Conservation (phyloP, 1,284 basidiomycete genomes). For the Apiotrichum gracile region DNA sequence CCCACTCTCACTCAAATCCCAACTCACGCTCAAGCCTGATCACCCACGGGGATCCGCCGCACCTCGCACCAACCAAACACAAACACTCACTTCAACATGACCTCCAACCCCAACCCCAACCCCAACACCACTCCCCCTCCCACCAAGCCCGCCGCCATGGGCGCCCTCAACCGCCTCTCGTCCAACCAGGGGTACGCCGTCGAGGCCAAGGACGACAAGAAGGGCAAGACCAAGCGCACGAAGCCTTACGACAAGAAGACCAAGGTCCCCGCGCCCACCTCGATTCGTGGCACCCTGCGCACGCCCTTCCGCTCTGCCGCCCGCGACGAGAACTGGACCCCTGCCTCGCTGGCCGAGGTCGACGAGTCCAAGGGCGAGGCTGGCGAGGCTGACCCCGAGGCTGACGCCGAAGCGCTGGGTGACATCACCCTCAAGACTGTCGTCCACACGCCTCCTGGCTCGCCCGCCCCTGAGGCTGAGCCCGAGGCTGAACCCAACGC, state of each 20-base stretch:
- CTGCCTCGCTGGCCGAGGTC: neutral
- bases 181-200: slow-evolving; percentile 29
- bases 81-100: neutral
- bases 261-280: neutral
- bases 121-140: neutral
- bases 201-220: slow-evolving; percentile 1
- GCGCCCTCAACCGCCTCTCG: slow-evolving; percentile 7
- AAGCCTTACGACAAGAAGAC: neutral
- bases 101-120: neutral
- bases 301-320: slow-evolving; percentile 18
- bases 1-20: too few species aligned
- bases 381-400: too few species aligned
- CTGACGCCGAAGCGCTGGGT: too few species aligned
- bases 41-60: too few species aligned
- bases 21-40: too few species aligned
- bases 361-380: too few species aligned
- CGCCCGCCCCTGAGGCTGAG: neutral
- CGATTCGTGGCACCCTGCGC: neutral
- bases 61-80: too few species aligned
- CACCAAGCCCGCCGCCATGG: neutral
- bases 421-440: too few species aligned
- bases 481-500: neutral
- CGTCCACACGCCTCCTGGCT: too few species aligned
- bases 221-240: neutral
- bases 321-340: neutral